Evolutionary conservation across 2,329 filamentous ascomycete genomes (phyloP).

Genomic region (Xylariaceae sp.): DNA sequence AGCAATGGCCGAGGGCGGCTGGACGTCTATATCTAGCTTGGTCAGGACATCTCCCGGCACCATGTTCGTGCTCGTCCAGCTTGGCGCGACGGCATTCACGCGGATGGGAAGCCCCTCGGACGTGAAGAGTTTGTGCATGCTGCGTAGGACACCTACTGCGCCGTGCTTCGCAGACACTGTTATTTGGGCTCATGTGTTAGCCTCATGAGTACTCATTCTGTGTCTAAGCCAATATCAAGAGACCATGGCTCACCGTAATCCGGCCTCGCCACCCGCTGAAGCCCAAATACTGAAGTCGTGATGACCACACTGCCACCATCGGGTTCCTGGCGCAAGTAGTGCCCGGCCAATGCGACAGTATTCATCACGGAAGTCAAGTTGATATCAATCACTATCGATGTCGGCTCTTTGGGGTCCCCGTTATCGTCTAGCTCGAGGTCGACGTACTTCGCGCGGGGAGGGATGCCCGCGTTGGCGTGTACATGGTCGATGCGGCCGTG

Average conservation of each 20-base stretch:
- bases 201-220: conserved; percentile 6
- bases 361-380: conserved; percentile 48
- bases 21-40: conserved; percentile 38
- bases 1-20: conserved; percentile 46
- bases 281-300: conserved; percentile 46
- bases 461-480: conserved; percentile 62
- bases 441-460: conserved; percentile 43
- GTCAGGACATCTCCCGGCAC: conserved; percentile 31
- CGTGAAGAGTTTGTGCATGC: conserved; percentile 37
- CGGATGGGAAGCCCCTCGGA: conserved; percentile 43
- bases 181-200: background rate
- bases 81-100: conserved; percentile 52
- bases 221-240: too few relatives aligned
- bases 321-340: conserved; percentile 46
- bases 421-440: conserved; percentile 43
- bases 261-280: conserved; percentile 46
- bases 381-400: conserved; percentile 41
- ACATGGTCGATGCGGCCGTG: conserved; percentile 75
- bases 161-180: conserved; percentile 51
- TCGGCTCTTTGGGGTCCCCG: conserved; percentile 46
- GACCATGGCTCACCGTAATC: conserved; percentile 53
- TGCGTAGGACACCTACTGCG: conserved; percentile 50
- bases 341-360: conserved; percentile 44
- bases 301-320: conserved; percentile 52
- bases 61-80: conserved; percentile 47